Conservation (phyloP, 1,139 yeast genomes). For the Ogataea hybrid region DNA sequence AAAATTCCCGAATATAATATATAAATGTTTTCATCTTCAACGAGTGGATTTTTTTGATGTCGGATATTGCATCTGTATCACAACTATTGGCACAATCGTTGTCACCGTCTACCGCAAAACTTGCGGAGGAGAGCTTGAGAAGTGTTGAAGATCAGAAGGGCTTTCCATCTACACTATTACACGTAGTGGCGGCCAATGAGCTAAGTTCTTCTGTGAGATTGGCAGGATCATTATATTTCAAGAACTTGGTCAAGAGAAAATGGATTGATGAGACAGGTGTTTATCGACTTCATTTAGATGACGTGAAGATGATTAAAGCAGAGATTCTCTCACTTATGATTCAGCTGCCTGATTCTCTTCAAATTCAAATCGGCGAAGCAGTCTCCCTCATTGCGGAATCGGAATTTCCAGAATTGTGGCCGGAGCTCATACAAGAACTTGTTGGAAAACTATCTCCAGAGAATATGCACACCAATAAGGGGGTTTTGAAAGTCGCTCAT, state of each 20-base stretch:
- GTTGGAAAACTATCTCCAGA: constrained; percentile 59
- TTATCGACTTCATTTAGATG: constrained; percentile 59
- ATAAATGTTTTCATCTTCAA: constrained; percentile 8
- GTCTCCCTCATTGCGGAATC: constrained; percentile 91
- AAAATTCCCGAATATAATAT: constrained; percentile 1
- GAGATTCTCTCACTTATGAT: constrained; percentile 87
- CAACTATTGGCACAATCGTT: constrained; percentile 49
- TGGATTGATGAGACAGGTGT: constrained; percentile 93
- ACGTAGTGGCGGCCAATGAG: constrained; percentile 67
- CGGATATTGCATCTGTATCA: constrained; percentile 38
- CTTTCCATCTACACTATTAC: constrained; percentile 72
- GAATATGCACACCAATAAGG: constrained; percentile 76
- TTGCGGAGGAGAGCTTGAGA: constrained; percentile 59
- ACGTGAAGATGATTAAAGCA: constrained; percentile 64
- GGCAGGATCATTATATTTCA: constrained; percentile 90
- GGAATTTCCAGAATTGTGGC: constrained; percentile 94
- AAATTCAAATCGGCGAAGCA: constrained; percentile 91
- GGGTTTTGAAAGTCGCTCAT: constrained; percentile 89
- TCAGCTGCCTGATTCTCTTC: constrained; percentile 66
- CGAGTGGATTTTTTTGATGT: constrained; percentile 18
- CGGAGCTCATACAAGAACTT: constrained; percentile 70
- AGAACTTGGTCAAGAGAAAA: constrained; percentile 76
- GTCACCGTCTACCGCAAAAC: constrained; percentile 51
- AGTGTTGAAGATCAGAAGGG: constrained; percentile 65
- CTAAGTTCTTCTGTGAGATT: constrained; percentile 60